Evolutionary conservation across 371 early-diverging fungal genomes (phyloP).

Genomic region (Mucor indicus): DNA sequence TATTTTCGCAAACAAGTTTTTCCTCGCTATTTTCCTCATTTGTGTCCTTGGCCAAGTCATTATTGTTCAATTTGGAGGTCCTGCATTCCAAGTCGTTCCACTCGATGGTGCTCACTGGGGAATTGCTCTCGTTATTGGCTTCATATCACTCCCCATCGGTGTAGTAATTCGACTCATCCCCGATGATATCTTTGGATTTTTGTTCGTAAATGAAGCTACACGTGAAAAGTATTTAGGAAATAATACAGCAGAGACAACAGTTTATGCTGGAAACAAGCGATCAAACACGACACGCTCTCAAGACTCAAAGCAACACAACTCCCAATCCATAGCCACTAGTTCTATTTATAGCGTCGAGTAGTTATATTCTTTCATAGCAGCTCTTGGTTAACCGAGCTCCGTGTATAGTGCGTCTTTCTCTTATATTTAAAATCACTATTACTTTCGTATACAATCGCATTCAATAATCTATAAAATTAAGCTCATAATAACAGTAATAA

Average conservation of each 20-base stretch:
- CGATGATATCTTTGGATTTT: constrained; percentile 33
- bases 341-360: constrained; percentile 12
- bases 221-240: constrained; percentile 24
- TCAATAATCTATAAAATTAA: too few relatives aligned
- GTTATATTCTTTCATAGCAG: too few relatives aligned
- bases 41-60: constrained; percentile 50
- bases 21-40: constrained; percentile 52
- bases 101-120: constrained; percentile 60
- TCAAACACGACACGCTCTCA: constrained; percentile 18
- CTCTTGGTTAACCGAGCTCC: too few relatives aligned
- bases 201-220: constrained; percentile 20
- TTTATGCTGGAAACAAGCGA: constrained; percentile 29
- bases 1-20: constrained; percentile 49
- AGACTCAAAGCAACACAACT: constrained; percentile 18
- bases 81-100: constrained; percentile 47
- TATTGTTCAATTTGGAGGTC: constrained; percentile 57
- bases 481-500: too few relatives aligned
- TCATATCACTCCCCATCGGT: constrained; percentile 66
- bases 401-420: too few relatives aligned
- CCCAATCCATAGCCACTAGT: constrained; percentile 10
- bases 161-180: constrained; percentile 64
- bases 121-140: constrained; percentile 60
- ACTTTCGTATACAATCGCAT: too few relatives aligned
- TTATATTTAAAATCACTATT: too few relatives aligned
- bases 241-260: constrained; percentile 12